Evolutionary conservation across 2,329 filamentous ascomycete genomes (phyloP), one percentile per base, ranked within the genome.

Genomic region (Botrytis elliptica): DNA sequence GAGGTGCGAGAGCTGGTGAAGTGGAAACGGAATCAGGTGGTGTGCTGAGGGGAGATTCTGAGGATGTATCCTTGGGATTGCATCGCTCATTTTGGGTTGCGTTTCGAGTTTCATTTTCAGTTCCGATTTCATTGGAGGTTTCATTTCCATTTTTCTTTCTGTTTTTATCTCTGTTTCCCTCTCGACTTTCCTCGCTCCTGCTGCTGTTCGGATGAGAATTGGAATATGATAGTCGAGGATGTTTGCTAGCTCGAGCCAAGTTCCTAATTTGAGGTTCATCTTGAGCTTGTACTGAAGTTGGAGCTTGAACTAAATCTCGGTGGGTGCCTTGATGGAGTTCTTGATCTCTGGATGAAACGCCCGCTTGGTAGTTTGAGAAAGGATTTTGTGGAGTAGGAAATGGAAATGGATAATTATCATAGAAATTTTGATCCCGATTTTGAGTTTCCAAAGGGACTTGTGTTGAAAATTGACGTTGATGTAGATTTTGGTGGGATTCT

Each of bases 101-200:
- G 4, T 0, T 52, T 10, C 5, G 46, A 12, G 1, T 1, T 46
- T 8, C 42, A 16, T 46, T 22, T 8, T 9, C 18, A 22, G 0
- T 46, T 46, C 18, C 18, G 18, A 1, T 8, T 46, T 46, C 44
- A 46, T 22, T 46, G 44, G 18, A 7, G 44, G 18, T 9, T 44
- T 8, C 42, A 20, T 44, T 18, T 49, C 44, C 2, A 10, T 49
- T 0, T 49, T 8, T 22, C 9, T 22, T 2, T 49, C 44, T 22
- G 8, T 10, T 10, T 49, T 20, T 22, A 22, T 22, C 2, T 49
- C 44, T 22, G 8, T 10, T 10, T 22, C 20, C 3, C 0, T 46
- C 4, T 22, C 0, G 2, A 3, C 12, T n/a, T 7, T 16, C 14
- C 14, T 7, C 52, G 0, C 1, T 4, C 5, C 12, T 29, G 0